Evolutionary conservation across 192 early-diverging fungal genomes (phyloP).

Genomic region (Entomortierella lignicola): DNA sequence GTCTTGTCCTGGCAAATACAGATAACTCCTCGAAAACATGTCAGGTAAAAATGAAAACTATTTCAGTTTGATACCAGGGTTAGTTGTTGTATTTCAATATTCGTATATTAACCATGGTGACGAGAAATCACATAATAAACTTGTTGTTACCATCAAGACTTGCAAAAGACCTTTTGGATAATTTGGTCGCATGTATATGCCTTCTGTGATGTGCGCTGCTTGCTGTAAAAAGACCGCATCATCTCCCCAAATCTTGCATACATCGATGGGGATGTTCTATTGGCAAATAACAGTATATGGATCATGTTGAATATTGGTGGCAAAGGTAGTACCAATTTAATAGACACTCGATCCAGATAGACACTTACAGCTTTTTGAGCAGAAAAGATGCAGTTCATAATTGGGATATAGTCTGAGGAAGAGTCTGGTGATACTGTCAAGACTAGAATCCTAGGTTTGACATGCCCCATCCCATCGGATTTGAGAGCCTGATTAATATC

Average conservation of each 20-base stretch:
- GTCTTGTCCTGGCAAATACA: slow-evolving; percentile 80
- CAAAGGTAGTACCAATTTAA: neutral
- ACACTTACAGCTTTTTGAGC: slow-evolving; percentile 89
- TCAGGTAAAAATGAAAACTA: slow-evolving; percentile 88
- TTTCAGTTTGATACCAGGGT: too few species aligned
- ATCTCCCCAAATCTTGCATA: slow-evolving; percentile 82
- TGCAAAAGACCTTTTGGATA: slow-evolving; percentile 82
- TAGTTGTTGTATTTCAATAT: neutral
- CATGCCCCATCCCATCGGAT: slow-evolving; percentile 61
- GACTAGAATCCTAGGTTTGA: slow-evolving; percentile 85
- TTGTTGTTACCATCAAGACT: slow-evolving; percentile 86
- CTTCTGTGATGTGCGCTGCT: slow-evolving; percentile 89
- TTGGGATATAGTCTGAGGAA: slow-evolving; percentile 90
- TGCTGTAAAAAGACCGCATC: slow-evolving; percentile 94
- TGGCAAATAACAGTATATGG: too few species aligned
- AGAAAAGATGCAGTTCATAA: slow-evolving; percentile 99
- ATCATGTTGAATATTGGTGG: neutral
- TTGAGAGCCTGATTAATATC: slow-evolving; percentile 77
- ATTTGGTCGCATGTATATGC: slow-evolving; percentile 82
- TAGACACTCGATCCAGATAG: too few species aligned
- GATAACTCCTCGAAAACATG: slow-evolving; percentile 73
- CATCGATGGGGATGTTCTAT: slow-evolving; percentile 90
- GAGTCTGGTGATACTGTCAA: slow-evolving; percentile 90
- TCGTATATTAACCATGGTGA: too few species aligned
- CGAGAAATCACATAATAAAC: neutral